Base-by-base conservation (phyloP, 2,329 filamentous ascomycete species). In the Penicillium sclerotiorum region DNA sequence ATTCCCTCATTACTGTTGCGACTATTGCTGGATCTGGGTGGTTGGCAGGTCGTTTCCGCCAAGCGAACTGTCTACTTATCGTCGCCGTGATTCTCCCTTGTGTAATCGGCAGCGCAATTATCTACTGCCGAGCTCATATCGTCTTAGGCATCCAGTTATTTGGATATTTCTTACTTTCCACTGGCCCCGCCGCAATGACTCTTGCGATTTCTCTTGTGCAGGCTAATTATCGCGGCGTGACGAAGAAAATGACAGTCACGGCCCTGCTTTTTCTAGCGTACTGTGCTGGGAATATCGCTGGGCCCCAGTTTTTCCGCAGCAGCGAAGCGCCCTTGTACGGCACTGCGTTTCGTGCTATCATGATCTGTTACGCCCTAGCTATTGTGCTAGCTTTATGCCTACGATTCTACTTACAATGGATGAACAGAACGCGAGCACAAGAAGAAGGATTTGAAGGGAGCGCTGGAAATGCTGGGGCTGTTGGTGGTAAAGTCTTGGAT, bases 201-300 rank as follows among this genome's bases (percentile, higher is more conserved):
- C 73, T 85, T 1, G 74, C 75, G 9, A 73, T 84, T 66, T 77
- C 80, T 0, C 74, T 84, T 0, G 76, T 82, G 3, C 78, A 80
- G 60, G 73, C 78, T 13, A 83, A 84, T 60, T 80, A 77, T 56
- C 74, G 77, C 11, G 81, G 81, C 13, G 77, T 81, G 17, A 82
- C 80, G 25, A 84, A 84, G 71, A 84, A 83, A 65, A 80, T 81
- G 74, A 82, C 80, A 6, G 77, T 83, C 47, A 83, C 79, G 1
- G 79, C 79, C 0, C 58, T 83, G 57, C 63, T 83, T 4, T 82
- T 84, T 54, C 60, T 82, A 8, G 77, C 75, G 3, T 84, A 83
- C 56, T 83, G 80, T 45, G 65, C 73, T 1, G 81, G 81, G 1
- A 84, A 83, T 51, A 81, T 84, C 38, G 70, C 73, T 1, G 80